A percentile compares a stretch with the other conserved stretches of the same genome.
Conservation (phyloP, 148 eudicot genomes). For the Bassia scoparia region DNA sequence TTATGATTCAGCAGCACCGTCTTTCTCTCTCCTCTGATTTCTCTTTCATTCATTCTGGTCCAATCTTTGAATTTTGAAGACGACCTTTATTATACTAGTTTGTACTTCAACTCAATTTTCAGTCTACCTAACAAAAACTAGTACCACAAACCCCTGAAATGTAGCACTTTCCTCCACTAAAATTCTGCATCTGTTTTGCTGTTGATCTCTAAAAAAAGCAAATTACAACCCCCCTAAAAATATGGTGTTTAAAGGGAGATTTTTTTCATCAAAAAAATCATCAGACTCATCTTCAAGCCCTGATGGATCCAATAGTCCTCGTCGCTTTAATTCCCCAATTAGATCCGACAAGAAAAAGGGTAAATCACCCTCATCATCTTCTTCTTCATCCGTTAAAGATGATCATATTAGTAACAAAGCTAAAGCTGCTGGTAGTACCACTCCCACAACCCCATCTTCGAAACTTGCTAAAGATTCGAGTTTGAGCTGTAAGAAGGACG, state of each 20-base stretch:
- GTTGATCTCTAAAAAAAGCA: background rate
- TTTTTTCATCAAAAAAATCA: conserved; percentile 92
- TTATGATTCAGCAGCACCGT: conserved; percentile 2
- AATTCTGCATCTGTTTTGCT: background rate
- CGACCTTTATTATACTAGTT: background rate
- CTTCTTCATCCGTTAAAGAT: conserved; percentile 23
- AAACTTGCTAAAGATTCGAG: conserved; percentile 6
- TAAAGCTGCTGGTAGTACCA: background rate
- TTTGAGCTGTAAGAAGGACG: conserved; percentile 24
- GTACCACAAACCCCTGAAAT: background rate
- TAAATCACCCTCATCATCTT: conserved; percentile 21
- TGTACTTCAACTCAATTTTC: background rate
- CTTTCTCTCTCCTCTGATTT: background rate
- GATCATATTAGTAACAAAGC: conserved; percentile 7
- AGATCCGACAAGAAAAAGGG: conserved; percentile 69
- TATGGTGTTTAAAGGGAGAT: conserved; percentile 97
- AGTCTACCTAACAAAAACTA: too few relatives aligned
- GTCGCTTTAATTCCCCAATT: conserved; percentile 68
- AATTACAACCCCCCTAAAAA: background rate
- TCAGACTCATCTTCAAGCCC: conserved; percentile 47
- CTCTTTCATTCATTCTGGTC: background rate
- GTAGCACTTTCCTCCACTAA: background rate
- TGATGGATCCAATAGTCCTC: conserved; percentile 73
- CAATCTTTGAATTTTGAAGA: conserved; percentile 3
- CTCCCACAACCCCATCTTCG: conserved; percentile 20